Base-by-base conservation (phyloP, 805 yeast genomes). In the Nakazawaea peltata region DNA sequence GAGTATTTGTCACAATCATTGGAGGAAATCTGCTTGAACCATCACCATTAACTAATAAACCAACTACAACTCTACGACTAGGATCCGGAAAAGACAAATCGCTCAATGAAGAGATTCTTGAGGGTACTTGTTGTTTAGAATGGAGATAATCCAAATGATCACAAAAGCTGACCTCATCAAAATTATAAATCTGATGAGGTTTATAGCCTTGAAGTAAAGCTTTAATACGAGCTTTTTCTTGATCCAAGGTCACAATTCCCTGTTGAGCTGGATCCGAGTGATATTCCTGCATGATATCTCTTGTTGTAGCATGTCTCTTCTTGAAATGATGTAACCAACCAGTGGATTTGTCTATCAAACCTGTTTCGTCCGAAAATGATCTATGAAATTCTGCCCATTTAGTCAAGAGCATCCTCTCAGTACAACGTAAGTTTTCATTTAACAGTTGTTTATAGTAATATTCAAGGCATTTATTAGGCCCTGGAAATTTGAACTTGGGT, bases 291-390 rank as follows among this genome's bases (percentile, higher is more conserved):
- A 61, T 59, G 14, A 54, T 37, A 4, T 53, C 51, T 24, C 49
- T 41, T 35, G 54, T 55, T 2, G 47, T 32, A 4, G 48, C 33
- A 40, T 56, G 51, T 27, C 54, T 47, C 32, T 48, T 50, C 34
- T 58, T 62, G 48, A 63, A 63, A 41, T 60, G 59, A 29, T 59
- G 57, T 5, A 63, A 37, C 69, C 68, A 64, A 1, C 69, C 69
- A 40, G 60, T 60, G 1, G 65, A 55, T 39, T 57, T 57, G 10
- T 30, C 27, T 9, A 31, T 15, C 15, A 15, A 31, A 3, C 14
- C 32, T 9, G 32, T 14, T 1, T 30, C 38, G 4, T 33, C 25
- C 14, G 30, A 30, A 37, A 45, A 54, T 9, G 40, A 27, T 27
- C 40, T 44, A 37, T 41, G 46, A 22, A 54, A 42, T 3, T 45